Evolutionary conservation across 2,329 filamentous ascomycete species (phyloP), one percentile per base, ranked within the genome.

Genomic region (Chaetomium sp.): DNA sequence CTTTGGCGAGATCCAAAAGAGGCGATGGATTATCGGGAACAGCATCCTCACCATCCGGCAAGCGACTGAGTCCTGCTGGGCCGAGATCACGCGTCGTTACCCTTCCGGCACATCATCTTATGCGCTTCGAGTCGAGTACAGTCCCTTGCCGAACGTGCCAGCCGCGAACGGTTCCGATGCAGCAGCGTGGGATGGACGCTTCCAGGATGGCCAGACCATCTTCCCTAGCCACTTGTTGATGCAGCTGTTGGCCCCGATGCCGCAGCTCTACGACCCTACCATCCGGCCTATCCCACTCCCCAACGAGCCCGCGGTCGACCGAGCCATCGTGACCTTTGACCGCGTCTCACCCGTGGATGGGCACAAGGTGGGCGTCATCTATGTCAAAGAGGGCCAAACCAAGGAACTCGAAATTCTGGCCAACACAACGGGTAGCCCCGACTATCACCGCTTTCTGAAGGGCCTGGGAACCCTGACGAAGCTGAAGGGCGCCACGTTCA

Each of bases 331-430:
- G 40, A 78, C 84, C 10, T 95, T 99, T 69, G 94, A 99, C 70
- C 84, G 86, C 36, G 95, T 84, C 61, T 87, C 92, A 40, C 91
- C 90, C 7, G 86, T 99, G 4, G 94, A 99, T 70, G 91, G 91
- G 6, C 91, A 97, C 76, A 96, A 96, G 71, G 87, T 96, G 43
- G 94, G 94, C 12, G 87, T 99, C 27, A 85, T 99, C 42, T 99
- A 96, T 70, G 87, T 97, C 60, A 91, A 88, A 53, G 86, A 95
- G 64, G 87, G 87, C 6, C 94, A 99, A 71, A 89, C 82, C 0
- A 74, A 85, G 1, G 94, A 97, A 69, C 75, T 78, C 0, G 89
- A 95, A 54, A 96, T 97, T 38, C 79, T 99, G 34, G 81, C 87
- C 64, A 99, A 99, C 62, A 84, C 88, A 4, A 85, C 84, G 35